A percentile compares a stretch with the other conserved stretches of the same genome.
These are phyloP conservation scores for Colletotrichum siamense DNA, from an alignment of 2,329 filamentous ascomycete species.

Conservation along the genomic window DNA sequence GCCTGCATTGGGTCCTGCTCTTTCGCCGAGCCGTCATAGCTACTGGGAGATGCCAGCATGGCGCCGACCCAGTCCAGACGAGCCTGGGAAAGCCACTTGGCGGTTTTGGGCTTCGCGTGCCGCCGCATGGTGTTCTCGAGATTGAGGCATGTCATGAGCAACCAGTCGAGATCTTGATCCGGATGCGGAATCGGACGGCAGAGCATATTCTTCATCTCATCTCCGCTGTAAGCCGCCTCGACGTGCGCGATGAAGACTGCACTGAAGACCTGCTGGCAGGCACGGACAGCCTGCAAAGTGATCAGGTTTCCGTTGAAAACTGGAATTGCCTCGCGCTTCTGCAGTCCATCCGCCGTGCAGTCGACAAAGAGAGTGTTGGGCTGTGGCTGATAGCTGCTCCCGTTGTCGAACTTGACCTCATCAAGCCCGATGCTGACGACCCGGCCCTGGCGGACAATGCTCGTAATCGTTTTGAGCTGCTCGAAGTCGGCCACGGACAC, in stretches of 20 bases:
- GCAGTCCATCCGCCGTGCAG: no score
- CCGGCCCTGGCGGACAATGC: no score
- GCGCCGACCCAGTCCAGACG: not conserved
- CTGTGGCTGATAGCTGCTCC: no score
- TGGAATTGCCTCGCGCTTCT: no score
- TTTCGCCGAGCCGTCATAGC: rapidly evolving
- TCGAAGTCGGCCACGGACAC: no score
- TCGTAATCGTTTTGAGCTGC: no score
- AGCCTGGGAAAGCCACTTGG: not conserved
- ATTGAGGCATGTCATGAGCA: not conserved
- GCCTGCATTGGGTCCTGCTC: not conserved
- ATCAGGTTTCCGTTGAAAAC: no score
- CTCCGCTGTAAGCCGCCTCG: not conserved
- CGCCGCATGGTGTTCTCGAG: not conserved
- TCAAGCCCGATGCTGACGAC: no score
- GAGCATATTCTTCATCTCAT: not conserved
- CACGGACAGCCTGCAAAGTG: not conserved
- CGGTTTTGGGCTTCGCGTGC: not conserved
- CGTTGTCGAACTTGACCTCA: no score
- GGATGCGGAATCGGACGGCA: not conserved
- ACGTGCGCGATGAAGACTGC: not conserved
- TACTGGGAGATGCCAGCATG: not conserved
- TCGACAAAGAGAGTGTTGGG: no score
- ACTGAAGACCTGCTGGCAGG: not conserved
- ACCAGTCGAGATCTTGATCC: not conserved